phyloP scores from a whole-genome alignment of 805 yeast genomes.

The Hanseniaspora osmophila region DNA sequence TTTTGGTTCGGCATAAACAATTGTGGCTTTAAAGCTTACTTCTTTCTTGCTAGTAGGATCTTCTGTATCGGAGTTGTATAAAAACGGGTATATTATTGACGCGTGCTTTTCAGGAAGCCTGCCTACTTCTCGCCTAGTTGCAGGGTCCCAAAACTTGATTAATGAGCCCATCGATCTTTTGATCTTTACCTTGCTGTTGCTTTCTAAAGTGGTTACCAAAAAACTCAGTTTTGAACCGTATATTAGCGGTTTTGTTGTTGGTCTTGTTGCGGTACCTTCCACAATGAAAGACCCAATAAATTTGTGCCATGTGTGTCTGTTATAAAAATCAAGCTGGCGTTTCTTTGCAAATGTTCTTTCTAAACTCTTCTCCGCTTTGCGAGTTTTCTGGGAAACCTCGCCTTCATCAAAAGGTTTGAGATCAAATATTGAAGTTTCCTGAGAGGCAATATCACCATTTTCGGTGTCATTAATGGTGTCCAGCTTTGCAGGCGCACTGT shows the following conservation, averaged over 20 bases:
- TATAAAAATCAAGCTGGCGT: background rate
- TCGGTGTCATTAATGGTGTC: background rate
- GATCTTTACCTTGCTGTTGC: conserved; percentile 3
- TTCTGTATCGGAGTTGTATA: conserved; percentile 14
- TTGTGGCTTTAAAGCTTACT: conserved; percentile 40
- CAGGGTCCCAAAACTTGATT: conserved; percentile 20
- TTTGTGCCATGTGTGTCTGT: conserved; percentile 23
- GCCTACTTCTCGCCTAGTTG: conserved; percentile 47
- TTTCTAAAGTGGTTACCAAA: background rate
- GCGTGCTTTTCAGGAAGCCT: conserved; percentile 63
- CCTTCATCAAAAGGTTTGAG: background rate
- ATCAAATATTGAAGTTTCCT: background rate
- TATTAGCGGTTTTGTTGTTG: conserved; percentile 32
- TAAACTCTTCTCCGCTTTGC: background rate
- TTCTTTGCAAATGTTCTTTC: background rate
- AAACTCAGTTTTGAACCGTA: conserved; percentile 1
- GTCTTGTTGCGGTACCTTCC: conserved; percentile 62
- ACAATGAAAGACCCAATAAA: conserved; percentile 49
- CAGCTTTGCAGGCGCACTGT: background rate
- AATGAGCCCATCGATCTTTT: conserved; percentile 11
- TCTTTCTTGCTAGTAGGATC: conserved; percentile 32
- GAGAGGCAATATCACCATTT: background rate
- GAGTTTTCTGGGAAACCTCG: background rate
- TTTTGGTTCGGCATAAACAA: conserved; percentile 40
- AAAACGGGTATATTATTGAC: conserved; percentile 41